These are phyloP conservation scores for Hypoxylon sp. DNA, from an alignment of 2,329 filamentous ascomycete species.

Conservation along the genomic window DNA sequence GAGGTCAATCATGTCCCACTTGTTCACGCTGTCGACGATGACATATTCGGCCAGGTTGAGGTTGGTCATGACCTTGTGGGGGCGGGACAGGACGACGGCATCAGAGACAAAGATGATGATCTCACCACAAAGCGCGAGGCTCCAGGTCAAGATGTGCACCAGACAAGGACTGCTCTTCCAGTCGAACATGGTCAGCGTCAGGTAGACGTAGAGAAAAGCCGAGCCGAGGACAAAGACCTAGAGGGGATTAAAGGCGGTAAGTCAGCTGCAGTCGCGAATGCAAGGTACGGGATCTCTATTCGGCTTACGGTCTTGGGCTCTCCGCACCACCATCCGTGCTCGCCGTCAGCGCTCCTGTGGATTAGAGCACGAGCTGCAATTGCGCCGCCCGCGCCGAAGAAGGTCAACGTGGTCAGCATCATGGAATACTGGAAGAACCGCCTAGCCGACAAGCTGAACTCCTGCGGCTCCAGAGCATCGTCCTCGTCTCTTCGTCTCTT, in stretches of 20 bases:
- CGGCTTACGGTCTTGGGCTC: slow-evolving; percentile 45
- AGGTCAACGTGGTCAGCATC: slow-evolving; percentile 73
- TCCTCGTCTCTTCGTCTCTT: slow-evolving; percentile 62
- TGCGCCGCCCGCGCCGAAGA: slow-evolving; percentile 76
- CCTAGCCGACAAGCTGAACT: slow-evolving; percentile 53
- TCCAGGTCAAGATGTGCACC: slow-evolving; percentile 83
- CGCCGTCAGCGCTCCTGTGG: slow-evolving; percentile 49
- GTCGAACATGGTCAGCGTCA: slow-evolving; percentile 87
- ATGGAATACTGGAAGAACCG: slow-evolving; percentile 77
- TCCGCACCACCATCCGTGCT: slow-evolving; percentile 45
- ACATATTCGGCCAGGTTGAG: slow-evolving; percentile 50
- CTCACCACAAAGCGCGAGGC: slow-evolving; percentile 75
- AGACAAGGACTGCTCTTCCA: slow-evolving; percentile 80
- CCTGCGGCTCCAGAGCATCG: slow-evolving; percentile 51
- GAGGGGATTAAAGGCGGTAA: slow-evolving; percentile 8
- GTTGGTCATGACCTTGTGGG: slow-evolving; percentile 70
- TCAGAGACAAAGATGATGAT: slow-evolving; percentile 74
- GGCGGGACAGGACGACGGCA: slow-evolving; percentile 70
- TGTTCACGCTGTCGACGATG: slow-evolving; percentile 44
- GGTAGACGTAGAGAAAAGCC: slow-evolving; percentile 85
- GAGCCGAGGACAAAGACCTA: slow-evolving; percentile 87
- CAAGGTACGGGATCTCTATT: slow-evolving; percentile 13
- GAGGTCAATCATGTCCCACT: slow-evolving; percentile 72
- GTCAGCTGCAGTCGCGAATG: neutral
- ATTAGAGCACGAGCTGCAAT: slow-evolving; percentile 78